Percentiles rank a stretch among this genome's conserved stretches.
Evolutionary conservation across 2,329 filamentous ascomycete species (phyloP).

Genomic region (Rutstroemia sydowiana): DNA sequence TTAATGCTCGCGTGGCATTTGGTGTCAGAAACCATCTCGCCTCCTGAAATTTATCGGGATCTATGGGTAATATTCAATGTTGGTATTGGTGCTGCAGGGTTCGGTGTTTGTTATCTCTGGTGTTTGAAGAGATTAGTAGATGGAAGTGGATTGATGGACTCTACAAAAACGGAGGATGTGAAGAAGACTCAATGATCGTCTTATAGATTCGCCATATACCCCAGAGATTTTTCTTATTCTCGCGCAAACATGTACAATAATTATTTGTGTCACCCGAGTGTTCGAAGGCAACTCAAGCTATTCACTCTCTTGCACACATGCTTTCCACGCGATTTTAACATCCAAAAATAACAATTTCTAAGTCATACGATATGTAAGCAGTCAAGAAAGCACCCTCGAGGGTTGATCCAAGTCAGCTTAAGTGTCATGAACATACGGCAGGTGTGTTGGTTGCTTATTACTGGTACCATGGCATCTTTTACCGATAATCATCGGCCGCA

Average conservation of each 20-base stretch:
- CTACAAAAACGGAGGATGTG: conserved; percentile 16
- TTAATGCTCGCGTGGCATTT: conserved; percentile 78
- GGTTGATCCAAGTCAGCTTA: not conserved
- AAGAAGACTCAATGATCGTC: conserved; percentile 21
- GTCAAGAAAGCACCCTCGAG: not conserved
- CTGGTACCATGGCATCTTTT: not conserved
- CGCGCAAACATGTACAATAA: not conserved
- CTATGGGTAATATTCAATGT: conserved; percentile 92
- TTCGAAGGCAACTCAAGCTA: not conserved
- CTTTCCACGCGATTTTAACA: not conserved
- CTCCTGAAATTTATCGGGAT: conserved; percentile 76
- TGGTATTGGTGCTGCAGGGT: conserved; percentile 76
- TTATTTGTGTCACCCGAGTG: not conserved
- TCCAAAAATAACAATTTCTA: not conserved
- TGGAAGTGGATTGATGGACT: conserved; percentile 40
- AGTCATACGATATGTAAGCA: conserved; percentile 8
- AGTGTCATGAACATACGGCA: not conserved
- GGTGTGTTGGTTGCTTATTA: not conserved
- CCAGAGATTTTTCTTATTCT: conserved; percentile 3
- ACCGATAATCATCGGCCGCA: not conserved
- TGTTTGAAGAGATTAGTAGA: conserved; percentile 62
- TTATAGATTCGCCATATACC: conserved; percentile 24
- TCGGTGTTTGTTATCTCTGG: conserved; percentile 85
- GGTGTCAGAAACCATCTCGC: conserved; percentile 57
- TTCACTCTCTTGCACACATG: not conserved